Evolutionary conservation across 1,139 yeast genomes (phyloP).

Genomic region (Blastobotrys capitulatus): DNA sequence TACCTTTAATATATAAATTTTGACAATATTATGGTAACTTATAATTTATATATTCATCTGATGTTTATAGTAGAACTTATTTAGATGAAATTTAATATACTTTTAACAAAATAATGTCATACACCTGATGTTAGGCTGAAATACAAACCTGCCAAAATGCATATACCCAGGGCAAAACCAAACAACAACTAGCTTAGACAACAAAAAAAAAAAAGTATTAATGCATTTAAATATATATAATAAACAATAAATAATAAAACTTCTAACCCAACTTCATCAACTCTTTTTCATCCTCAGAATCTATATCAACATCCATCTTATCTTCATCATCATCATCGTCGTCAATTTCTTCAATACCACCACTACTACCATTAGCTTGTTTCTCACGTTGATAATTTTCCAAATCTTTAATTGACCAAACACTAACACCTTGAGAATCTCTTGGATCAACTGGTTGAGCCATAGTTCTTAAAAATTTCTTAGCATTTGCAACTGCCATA

Average conservation of each 20-base stretch:
- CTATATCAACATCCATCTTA: conserved; percentile 12
- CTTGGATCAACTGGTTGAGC: conserved; percentile 91
- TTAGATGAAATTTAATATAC: too few species aligned
- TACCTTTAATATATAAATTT: too few species aligned
- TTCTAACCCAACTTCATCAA: neutral
- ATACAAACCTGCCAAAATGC: too few species aligned
- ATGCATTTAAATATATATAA: too few species aligned
- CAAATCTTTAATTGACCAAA: conserved; percentile 79
- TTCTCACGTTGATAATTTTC: conserved; percentile 46
- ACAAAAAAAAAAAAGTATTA: neutral
- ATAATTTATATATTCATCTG: too few species aligned
- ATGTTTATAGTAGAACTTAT: too few species aligned
- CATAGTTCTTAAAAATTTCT: conserved; percentile 82
- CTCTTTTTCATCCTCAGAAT: conserved; percentile 11
- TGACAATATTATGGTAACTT: too few species aligned
- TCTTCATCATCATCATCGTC: conserved; percentile 13
- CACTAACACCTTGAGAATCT: conserved; percentile 92
- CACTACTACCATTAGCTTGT: conserved; percentile 34
- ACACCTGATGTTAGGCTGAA: too few species aligned
- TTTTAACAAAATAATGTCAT: too few species aligned
- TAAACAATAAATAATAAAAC: too few species aligned
- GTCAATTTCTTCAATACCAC: conserved; percentile 1
- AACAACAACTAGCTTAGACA: neutral
- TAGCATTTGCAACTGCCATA: conserved; percentile 95
- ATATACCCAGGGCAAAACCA: too few species aligned